A percentile compares a stretch with the other conserved stretches of the same genome.
Conservation (phyloP, 495 filamentous ascomycete genomes). For the Xylaria curta region DNA sequence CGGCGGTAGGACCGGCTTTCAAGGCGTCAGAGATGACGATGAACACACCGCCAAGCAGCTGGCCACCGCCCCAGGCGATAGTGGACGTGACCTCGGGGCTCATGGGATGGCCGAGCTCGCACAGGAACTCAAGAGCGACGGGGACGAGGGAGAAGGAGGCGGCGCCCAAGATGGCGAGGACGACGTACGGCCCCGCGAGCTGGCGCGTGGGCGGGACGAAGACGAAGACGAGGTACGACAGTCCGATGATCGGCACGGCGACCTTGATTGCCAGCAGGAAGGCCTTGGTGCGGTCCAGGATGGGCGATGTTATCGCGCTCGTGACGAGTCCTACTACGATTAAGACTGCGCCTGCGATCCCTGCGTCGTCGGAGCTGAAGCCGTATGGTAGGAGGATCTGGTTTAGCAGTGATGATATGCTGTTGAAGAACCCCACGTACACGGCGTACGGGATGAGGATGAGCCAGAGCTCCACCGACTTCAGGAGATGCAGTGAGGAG, state of each 20-base stretch:
- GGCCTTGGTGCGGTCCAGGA: conserved; percentile 83
- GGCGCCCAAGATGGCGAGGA: conserved; percentile 77
- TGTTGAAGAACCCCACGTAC: conserved; percentile 95
- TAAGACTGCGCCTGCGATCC: conserved; percentile 87
- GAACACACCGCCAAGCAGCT: conserved; percentile 80
- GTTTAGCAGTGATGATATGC: conserved; percentile 84
- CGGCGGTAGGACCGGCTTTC: conserved; percentile 60
- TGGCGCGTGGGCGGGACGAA: conserved; percentile 76
- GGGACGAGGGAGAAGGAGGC: conserved; percentile 82
- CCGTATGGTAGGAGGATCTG: conserved; percentile 86
- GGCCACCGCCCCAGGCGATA: conserved; percentile 83
- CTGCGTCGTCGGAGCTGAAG: conserved; percentile 80
- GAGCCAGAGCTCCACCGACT: conserved; percentile 73
- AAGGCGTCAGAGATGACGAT: conserved; percentile 82
- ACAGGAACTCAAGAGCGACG: conserved; percentile 83
- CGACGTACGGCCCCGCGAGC: conserved; percentile 74
- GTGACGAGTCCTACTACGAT: conserved; percentile 85
- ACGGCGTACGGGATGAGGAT: conserved; percentile 76
- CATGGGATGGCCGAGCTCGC: conserved; percentile 84
- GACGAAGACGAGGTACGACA: conserved; percentile 76
- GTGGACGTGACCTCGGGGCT: conserved; percentile 86
- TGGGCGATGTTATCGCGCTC: conserved; percentile 76
- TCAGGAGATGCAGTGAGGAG: conserved; percentile 56
- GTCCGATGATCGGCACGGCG: conserved; percentile 75
- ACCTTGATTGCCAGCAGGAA: conserved; percentile 78